These are phyloP conservation scores for Tilletia horrida DNA, from an alignment of 1,284 basidiomycete species.

Conservation along the genomic window DNA sequence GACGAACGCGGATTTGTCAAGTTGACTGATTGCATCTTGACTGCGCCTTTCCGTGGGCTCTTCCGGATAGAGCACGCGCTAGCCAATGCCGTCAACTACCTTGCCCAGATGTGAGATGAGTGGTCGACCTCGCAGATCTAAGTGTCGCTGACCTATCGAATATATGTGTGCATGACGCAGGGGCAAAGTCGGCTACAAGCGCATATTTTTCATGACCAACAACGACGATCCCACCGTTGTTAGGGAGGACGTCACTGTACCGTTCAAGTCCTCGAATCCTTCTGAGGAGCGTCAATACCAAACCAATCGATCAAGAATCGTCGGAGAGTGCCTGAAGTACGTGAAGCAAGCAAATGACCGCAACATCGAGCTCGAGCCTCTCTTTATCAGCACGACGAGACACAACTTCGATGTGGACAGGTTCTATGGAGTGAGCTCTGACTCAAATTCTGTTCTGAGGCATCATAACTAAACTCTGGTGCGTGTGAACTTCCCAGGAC, in stretches of 20 bases:
- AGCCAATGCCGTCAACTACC: slow-evolving; percentile 62
- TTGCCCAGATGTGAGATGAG: slow-evolving; percentile 38
- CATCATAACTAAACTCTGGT: too few relatives aligned
- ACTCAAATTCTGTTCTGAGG: too few relatives aligned
- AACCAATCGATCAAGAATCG: background rate
- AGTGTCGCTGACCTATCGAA: too few relatives aligned
- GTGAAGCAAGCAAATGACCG: slow-evolving; percentile 63
- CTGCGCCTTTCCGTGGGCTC: slow-evolving; percentile 57
- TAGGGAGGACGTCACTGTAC: background rate
- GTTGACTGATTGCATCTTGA: slow-evolving; percentile 20
- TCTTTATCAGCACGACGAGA: slow-evolving; percentile 75
- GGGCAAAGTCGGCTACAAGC: slow-evolving; percentile 78
- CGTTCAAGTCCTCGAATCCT: background rate
- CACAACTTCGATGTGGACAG: slow-evolving; percentile 64
- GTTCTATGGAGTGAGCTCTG: slow-evolving; percentile 73
- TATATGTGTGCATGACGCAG: slow-evolving; percentile 63
- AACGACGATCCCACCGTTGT: slow-evolving; percentile 66
- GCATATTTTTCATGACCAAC: slow-evolving; percentile 88
- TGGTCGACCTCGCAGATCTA: slow-evolving; percentile 21
- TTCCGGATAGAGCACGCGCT: slow-evolving; percentile 66
- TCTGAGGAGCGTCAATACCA: too few relatives aligned
- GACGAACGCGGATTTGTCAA: background rate
- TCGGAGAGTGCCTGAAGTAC: background rate
- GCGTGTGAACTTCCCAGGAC: slow-evolving; percentile 28
- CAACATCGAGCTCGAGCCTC: slow-evolving; percentile 80